Evolutionary conservation across 495 filamentous ascomycete species (phyloP).

Genomic region (Lasiosphaeriaceae sp.): DNA sequence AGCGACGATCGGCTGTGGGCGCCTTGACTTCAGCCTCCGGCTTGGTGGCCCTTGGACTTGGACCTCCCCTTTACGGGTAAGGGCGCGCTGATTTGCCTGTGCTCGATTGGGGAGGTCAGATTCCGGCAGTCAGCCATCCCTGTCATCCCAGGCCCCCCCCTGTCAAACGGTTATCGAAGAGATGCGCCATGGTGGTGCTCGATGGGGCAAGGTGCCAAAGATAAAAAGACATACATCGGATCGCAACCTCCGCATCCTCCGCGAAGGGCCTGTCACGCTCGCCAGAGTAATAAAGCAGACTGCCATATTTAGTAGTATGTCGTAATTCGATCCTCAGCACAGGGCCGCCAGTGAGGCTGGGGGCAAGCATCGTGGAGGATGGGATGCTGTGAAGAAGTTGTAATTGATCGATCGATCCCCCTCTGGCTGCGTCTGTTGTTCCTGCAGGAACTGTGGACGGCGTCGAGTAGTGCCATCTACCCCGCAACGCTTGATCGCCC

Average conservation of each 20-base stretch:
- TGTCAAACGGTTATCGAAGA: background rate
- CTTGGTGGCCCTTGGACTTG: background rate
- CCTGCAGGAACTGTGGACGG: too few relatives aligned
- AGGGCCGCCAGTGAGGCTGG: too few relatives aligned
- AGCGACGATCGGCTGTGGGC: background rate
- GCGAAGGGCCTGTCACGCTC: background rate
- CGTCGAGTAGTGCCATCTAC: too few relatives aligned
- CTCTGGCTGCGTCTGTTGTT: too few relatives aligned
- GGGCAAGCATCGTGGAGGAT: too few relatives aligned
- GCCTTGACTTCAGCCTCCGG: background rate
- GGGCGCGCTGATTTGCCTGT: background rate
- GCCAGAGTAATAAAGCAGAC: too few relatives aligned
- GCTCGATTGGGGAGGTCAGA: background rate
- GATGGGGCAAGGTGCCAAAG: background rate
- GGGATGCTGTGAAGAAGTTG: too few relatives aligned
- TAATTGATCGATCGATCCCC: too few relatives aligned
- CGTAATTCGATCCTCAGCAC: too few relatives aligned
- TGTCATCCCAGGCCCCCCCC: background rate
- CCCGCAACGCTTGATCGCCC: too few relatives aligned
- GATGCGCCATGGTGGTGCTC: background rate
- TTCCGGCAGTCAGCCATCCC: background rate
- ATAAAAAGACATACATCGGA: background rate
- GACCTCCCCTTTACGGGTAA: conserved; percentile 1
- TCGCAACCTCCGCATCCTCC: background rate
- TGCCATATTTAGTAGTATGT: too few relatives aligned